Evolutionary conservation across 2,329 filamentous ascomycete genomes (phyloP), one percentile per base, ranked within the genome.

Genomic region (Fusarium nematophilum): DNA sequence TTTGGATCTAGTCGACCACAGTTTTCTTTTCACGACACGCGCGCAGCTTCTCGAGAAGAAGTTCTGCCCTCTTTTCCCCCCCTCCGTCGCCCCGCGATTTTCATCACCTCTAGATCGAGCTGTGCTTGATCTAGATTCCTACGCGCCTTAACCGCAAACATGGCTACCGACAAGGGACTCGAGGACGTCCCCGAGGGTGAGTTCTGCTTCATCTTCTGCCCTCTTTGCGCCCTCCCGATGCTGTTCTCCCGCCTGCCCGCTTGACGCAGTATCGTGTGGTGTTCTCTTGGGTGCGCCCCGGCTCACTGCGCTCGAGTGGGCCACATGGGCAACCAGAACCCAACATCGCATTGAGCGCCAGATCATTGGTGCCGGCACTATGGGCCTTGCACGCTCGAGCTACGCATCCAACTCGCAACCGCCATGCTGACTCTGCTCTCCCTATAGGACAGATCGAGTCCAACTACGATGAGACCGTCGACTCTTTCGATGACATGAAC

Each of bases 391-490:
- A 44, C 36, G 23, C 25, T n/a, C 21, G 29, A 44, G 29, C 30
- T 21, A 10, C 43, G n/a, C 45, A 62, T 39, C 15, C 23, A 27
- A 36, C 10, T 9, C 26, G 13, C 54, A 44, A 45, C 30, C 30
- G 40, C 49, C 33, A 64, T 51, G 64, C 71, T 70, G 34, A 72
- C 52, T 34, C 48, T 39, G 3, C 47, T 59, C 14, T 17, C 54
- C 58, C 38, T 77, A 74, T 79, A 97, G 94, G 90, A 82, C 93
- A 96, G 85, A 99, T 99, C 87, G 96, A 99, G 88, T 97, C 93
- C 78, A 99, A 99, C 92, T 99, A 98, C 85, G 95, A 99, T 87
- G 93, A 98, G 88, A 93, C 94, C 75, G 94, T 95, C 81, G 96
- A 99, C 83, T 97, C 93, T 62, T 99, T 99, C 83, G 95, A 99